Percentiles rank a stretch among this genome's conserved stretches.
phyloP scores from a whole-genome alignment of 176 grass and related monocot species.

The Phyllostachys edulis region DNA sequence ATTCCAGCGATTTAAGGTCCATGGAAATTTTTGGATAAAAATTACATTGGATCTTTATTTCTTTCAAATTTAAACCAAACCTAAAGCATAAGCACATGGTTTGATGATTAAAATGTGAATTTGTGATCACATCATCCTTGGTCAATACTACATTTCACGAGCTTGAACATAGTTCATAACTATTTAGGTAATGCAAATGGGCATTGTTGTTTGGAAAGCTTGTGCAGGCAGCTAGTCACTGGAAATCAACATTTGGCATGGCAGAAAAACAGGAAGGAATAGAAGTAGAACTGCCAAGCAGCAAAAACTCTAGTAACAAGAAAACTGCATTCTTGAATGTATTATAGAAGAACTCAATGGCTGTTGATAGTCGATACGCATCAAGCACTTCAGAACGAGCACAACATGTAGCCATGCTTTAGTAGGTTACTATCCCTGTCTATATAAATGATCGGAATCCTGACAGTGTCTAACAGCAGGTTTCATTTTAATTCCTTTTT shows the following conservation, averaged over 20 bases:
- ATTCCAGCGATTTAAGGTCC: background rate
- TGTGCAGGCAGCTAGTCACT: background rate
- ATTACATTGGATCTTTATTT: background rate
- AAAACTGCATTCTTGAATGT: background rate
- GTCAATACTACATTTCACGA: background rate
- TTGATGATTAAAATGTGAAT: background rate
- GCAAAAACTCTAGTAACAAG: background rate
- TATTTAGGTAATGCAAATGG: background rate
- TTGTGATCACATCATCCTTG: background rate
- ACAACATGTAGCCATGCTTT: background rate
- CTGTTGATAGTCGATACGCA: background rate
- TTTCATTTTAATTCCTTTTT: background rate
- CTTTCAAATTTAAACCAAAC: slow-evolving; percentile 1
- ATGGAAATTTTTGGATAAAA: background rate
- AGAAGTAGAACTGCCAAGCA: background rate
- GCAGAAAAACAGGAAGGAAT: background rate
- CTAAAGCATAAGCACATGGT: background rate
- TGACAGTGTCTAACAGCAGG: background rate
- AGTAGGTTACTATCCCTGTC: background rate
- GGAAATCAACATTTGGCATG: background rate
- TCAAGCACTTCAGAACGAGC: background rate
- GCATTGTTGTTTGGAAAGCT: background rate
- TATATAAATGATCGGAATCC: background rate
- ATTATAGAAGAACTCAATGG: background rate
- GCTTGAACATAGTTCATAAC: background rate